phyloP scores from a whole-genome alignment of 2,329 filamentous ascomycete genomes.

The Cordyceps farinosa region DNA sequence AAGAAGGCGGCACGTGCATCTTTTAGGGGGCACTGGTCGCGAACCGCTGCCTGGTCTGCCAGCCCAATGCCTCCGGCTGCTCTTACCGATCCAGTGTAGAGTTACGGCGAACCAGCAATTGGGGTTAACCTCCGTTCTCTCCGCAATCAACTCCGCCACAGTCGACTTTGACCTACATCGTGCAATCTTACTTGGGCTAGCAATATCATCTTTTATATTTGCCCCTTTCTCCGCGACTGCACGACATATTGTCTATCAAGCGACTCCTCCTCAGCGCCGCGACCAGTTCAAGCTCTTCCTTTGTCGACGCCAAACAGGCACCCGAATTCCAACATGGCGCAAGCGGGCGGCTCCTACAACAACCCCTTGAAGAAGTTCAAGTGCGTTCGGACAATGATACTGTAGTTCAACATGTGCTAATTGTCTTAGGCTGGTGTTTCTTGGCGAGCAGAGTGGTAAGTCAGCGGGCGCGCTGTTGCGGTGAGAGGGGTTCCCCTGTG shows the following conservation, averaged over 20 bases:
- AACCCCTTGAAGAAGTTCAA: slow-evolving; percentile 99
- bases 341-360: slow-evolving; percentile 83
- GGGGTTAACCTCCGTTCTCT: slow-evolving; percentile 6
- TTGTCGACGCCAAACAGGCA: slow-evolving; percentile 14
- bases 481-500: slow-evolving; percentile 12
- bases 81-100: slow-evolving; percentile 14
- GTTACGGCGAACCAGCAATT: slow-evolving; percentile 11
- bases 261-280: slow-evolving; percentile 1
- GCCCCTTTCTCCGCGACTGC: slow-evolving; percentile 10
- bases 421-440: slow-evolving; percentile 75
- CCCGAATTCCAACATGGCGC: slow-evolving; percentile 63
- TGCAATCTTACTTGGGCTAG: slow-evolving; percentile 23
- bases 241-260: not conserved
- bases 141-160: slow-evolving; percentile 16
- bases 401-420: slow-evolving; percentile 25
- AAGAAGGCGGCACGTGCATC: slow-evolving; percentile 4
- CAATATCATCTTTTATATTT: slow-evolving; percentile 27
- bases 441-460: slow-evolving; percentile 96
- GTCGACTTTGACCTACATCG: slow-evolving; percentile 8
- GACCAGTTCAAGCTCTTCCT: slow-evolving; percentile 17
- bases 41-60: not conserved
- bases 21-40: slow-evolving; percentile 4
- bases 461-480: slow-evolving; percentile 32
- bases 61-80: slow-evolving; percentile 4
- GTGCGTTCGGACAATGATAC: slow-evolving; percentile 45